Evolutionary conservation across 495 filamentous ascomycete genomes (phyloP), one percentile per base, ranked within the genome.

Genomic region (Podospora australis): DNA sequence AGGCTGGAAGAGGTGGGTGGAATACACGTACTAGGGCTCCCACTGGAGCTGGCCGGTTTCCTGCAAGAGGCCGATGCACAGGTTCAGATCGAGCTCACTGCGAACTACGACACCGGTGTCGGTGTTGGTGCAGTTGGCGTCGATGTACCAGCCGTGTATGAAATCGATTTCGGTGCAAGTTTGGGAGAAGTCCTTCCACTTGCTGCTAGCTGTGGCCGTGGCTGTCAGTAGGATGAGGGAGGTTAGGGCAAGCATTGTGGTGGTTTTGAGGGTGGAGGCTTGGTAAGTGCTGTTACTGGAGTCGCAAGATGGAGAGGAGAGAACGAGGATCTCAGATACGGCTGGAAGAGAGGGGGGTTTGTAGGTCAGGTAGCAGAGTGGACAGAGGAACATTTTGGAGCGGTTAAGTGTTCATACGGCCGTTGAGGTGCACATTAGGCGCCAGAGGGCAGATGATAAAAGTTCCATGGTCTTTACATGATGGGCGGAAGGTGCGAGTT

Each of bases 1-100:
- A 36, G 17, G 13, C 5, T 8, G 34, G 34, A 8, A n/a, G 13
- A 36, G n/a, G n/a, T n/a, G n/a, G n/a, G n/a, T n/a, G n/a, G n/a
- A n/a, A n/a, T n/a, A n/a, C n/a, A n/a, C n/a, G n/a, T n/a, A n/a
- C n/a, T 22, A 28, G 14, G 10, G 9, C 10, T 6, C 11, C 38
- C 17, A 40, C 1, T 32, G 24, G 1, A 32, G 43, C 6, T 38
- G 10, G 1, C 17, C 16, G 1, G 14, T 21, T 14, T 34, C 30
- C 3, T 34, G 4, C 30, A 3, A 4, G n/a, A n/a, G n/a, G 4
- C 3, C 9, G 21, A 63, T 44, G 41, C 60, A 63, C 23, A 50
- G 22, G 50, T 55, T 45, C 42, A 63, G 39, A 20, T 58, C 53
- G 2, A 61, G 50, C 39, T 44, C 9, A 29, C 49, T 49, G 36